A percentile compares a stretch with the other conserved stretches of the same genome.
These are phyloP conservation scores for Oldenlandia corymbosa DNA, from an alignment of 257 asterid genomes.

Conservation along the genomic window DNA sequence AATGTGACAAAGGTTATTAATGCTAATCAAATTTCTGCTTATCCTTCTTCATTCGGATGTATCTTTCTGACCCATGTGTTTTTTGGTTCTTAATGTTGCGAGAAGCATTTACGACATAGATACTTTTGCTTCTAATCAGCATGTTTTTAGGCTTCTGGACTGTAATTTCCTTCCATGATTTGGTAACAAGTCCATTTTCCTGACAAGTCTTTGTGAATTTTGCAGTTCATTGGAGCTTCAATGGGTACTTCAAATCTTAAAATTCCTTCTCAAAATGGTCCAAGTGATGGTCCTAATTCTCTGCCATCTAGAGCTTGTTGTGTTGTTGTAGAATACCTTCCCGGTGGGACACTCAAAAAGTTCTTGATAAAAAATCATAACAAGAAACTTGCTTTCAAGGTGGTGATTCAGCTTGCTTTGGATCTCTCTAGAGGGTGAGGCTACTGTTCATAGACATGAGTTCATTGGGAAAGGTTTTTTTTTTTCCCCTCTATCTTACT, in stretches of 20 bases:
- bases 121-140: not conserved
- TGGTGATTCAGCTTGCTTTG: slow-evolving; percentile 50
- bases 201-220: not conserved
- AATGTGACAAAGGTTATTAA: slow-evolving; percentile 51
- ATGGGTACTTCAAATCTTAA: slow-evolving; percentile 53
- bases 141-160: not conserved
- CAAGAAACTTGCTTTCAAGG: slow-evolving; percentile 42
- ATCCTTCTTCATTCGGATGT: not conserved
- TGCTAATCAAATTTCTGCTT: not conserved
- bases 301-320: slow-evolving; percentile 55
- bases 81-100: not conserved
- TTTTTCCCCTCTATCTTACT: no score
- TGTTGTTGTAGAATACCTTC: slow-evolving; percentile 56
- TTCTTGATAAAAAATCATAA: slow-evolving; percentile 36
- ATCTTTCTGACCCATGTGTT: not conserved
- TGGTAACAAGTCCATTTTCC: not conserved
- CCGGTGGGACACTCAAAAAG: slow-evolving; percentile 48
- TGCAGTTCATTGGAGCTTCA: slow-evolving; percentile 55
- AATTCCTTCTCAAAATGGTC: slow-evolving; percentile 37
- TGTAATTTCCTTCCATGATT: not conserved
- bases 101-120: not conserved
- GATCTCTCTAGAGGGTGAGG: slow-evolving; percentile 65
- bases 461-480: not conserved
- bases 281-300: slow-evolving; percentile 25
- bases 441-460: not conserved